Percentiles rank a stretch among this genome's conserved stretches.
These are phyloP conservation scores for Helotiales sp. DNA, from an alignment of 2,329 filamentous ascomycete genomes.

Conservation along the genomic window DNA sequence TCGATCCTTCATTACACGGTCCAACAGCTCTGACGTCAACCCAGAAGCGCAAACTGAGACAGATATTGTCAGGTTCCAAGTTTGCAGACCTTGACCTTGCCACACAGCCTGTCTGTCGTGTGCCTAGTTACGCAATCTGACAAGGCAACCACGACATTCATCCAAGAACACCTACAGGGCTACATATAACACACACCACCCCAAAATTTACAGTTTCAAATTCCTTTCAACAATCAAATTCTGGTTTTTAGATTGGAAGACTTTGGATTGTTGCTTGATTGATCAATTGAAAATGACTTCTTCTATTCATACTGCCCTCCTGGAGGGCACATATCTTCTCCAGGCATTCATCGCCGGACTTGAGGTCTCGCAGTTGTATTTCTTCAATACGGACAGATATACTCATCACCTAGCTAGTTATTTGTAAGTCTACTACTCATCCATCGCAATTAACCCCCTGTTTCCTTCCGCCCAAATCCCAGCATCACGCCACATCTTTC, in stretches of 20 bases:
- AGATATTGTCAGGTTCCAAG: not conserved
- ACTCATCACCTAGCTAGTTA: not conserved
- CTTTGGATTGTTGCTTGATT: no score
- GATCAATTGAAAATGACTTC: no score
- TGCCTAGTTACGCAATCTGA: conserved; percentile 5
- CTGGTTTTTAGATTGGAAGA: not conserved
- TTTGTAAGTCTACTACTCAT: not conserved
- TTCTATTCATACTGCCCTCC: not conserved
- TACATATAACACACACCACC: not conserved
- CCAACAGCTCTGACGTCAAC: not conserved
- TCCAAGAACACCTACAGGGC: not conserved
- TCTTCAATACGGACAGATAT: not conserved
- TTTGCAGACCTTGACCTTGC: not conserved
- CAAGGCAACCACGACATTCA: conserved; percentile 4
- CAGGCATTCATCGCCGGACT: conserved; percentile 8
- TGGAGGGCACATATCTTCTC: not conserved
- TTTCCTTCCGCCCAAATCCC: no score
- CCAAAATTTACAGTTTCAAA: not conserved
- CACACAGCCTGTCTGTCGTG: not conserved
- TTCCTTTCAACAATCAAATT: not conserved
- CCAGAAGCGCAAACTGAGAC: not conserved
- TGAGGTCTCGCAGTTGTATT: conserved; percentile 5
- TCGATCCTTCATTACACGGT: not conserved
- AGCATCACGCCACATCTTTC: not conserved
- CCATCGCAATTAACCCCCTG: not conserved